Evolutionary conservation across 2,329 filamentous ascomycete genomes (phyloP).

Genomic region (Aspergillus melleus): DNA sequence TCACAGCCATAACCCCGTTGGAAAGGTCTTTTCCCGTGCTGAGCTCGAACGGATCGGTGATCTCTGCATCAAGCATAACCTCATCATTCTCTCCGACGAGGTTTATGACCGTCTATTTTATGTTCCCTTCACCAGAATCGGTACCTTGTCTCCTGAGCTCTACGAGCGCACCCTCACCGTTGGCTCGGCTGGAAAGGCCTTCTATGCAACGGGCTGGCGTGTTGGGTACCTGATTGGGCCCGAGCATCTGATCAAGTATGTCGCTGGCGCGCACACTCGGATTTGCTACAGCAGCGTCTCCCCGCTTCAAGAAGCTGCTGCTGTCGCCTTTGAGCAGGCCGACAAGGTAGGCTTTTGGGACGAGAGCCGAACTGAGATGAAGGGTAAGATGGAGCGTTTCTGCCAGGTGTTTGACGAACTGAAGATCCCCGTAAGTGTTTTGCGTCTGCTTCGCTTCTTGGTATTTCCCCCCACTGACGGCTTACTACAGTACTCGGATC

Average conservation of each 20-base stretch:
- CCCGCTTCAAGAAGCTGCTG: slow-evolving; percentile 89
- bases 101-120: slow-evolving; percentile 97
- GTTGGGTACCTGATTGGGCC: slow-evolving; percentile 94
- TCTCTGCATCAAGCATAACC: slow-evolving; percentile 86
- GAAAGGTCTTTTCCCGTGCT: slow-evolving; percentile 85
- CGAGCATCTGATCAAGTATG: slow-evolving; percentile 84
- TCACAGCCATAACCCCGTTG: slow-evolving; percentile 79
- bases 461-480: slow-evolving; percentile 3
- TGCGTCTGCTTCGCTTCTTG: neutral
- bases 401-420: slow-evolving; percentile 78
- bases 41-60: slow-evolving; percentile 85
- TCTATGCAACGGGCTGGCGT: slow-evolving; percentile 96
- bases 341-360: slow-evolving; percentile 87
- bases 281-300: slow-evolving; percentile 96
- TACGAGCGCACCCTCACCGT: slow-evolving; percentile 88
- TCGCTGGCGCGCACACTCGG: slow-evolving; percentile 86
- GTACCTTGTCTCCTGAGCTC: slow-evolving; percentile 86
- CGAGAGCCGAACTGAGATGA: slow-evolving; percentile 80
- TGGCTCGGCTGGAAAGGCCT: slow-evolving; percentile 95
- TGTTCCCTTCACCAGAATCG: slow-evolving; percentile 88
- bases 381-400: slow-evolving; percentile 81
- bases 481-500: slow-evolving; percentile 68
- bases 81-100: slow-evolving; percentile 89
- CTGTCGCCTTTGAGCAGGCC: slow-evolving; percentile 90
- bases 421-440: slow-evolving; percentile 56